Evolutionary conservation across 768 basidiomycete species (phyloP).

Genomic region (Tricholoma sp.): DNA sequence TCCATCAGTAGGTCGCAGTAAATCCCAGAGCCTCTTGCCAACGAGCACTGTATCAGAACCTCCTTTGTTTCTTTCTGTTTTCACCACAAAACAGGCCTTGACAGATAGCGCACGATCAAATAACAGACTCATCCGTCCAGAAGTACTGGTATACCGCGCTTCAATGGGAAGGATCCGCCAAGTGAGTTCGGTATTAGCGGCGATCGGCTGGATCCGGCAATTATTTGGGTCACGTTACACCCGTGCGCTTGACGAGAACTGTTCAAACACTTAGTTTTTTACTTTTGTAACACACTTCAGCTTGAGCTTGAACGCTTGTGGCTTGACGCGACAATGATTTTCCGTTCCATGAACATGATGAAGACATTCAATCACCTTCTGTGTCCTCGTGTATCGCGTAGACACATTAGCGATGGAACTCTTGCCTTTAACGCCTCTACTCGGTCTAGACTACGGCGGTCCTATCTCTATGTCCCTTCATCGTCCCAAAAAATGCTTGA

Average conservation of each 20-base stretch:
- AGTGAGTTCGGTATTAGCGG: no score
- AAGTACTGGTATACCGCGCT: neutral
- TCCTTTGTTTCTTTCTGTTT: conserved; percentile 7
- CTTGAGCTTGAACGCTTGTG: no score
- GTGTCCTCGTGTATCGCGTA: neutral
- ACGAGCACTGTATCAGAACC: conserved; percentile 22
- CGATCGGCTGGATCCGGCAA: no score
- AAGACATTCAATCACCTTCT: neutral
- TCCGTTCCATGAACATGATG: neutral
- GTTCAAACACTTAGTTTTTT: no score
- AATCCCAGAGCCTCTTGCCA: conserved; percentile 26
- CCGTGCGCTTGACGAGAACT: no score
- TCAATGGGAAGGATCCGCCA: no score
- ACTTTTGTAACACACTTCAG: no score
- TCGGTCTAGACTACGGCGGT: conserved; percentile 34
- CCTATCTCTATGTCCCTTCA: conserved; percentile 77
- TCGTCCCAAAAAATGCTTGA: conserved; percentile 78
- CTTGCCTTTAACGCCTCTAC: neutral
- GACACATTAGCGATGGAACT: neutral
- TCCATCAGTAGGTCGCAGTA: conserved; percentile 12
- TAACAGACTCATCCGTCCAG: conserved; percentile 21
- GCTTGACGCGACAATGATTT: neutral
- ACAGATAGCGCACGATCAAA: conserved; percentile 18
- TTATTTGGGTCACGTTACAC: no score
- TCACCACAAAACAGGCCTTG: conserved; percentile 23